phyloP scores from a whole-genome alignment of 176 grass and related monocot species.

The Chrysopogon serrulatus region DNA sequence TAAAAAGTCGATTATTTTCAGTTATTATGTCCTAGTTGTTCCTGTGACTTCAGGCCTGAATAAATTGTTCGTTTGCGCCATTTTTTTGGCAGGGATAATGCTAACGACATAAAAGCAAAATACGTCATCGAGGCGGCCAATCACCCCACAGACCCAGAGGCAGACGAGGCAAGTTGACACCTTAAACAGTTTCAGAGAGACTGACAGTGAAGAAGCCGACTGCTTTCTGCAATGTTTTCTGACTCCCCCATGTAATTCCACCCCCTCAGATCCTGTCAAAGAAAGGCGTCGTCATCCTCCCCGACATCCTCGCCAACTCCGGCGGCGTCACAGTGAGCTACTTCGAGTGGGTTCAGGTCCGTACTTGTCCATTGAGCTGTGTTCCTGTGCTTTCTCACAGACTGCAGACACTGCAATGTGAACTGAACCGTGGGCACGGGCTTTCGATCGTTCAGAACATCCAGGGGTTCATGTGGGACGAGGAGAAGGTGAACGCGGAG shows the following conservation, averaged over 20 bases:
- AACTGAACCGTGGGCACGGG: background rate
- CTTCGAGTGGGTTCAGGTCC: conserved; percentile 93
- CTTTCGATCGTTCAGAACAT: conserved; percentile 61
- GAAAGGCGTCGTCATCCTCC: conserved; percentile 87
- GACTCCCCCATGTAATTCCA: background rate
- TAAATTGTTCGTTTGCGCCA: background rate
- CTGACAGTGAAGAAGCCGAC: background rate
- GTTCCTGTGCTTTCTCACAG: background rate
- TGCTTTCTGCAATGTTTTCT: background rate
- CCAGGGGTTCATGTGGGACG: conserved; percentile 97
- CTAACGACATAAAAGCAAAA: conserved; percentile 85
- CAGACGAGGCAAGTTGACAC: conserved; percentile 65
- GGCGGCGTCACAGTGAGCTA: conserved; percentile 94
- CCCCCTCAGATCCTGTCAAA: conserved; percentile 82
- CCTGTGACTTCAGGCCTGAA: background rate
- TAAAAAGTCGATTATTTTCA: background rate
- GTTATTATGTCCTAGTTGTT: background rate
- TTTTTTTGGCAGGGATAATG: conserved; percentile 62
- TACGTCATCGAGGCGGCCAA: conserved; percentile 99
- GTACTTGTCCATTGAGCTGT: background rate
- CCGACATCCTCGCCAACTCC: conserved; percentile 82
- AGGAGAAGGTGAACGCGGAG: conserved; percentile 87
- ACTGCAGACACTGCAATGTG: background rate
- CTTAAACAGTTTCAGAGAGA: background rate
- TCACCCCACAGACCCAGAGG: conserved; percentile 91